A percentile compares a stretch with the other conserved stretches of the same genome.
Evolutionary conservation across 352 stramenopile genomes (phyloP).

Genomic region (Phytophthora fragariae): DNA sequence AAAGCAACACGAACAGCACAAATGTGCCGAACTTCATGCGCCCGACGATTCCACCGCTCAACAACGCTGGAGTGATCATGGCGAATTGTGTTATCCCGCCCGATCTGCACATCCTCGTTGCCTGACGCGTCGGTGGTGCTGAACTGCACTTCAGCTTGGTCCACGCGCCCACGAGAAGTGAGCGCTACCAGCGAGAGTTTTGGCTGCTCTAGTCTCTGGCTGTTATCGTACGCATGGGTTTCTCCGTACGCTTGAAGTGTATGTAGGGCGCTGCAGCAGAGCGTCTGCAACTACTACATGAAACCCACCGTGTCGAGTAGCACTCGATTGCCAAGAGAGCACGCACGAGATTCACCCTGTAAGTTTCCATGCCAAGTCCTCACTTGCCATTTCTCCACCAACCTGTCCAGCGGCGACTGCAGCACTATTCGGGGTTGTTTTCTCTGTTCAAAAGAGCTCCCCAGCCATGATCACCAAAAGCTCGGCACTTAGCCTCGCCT

Average conservation of each 20-base stretch:
- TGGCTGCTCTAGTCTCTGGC: constrained; percentile 24
- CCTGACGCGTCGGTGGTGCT: too few relatives aligned
- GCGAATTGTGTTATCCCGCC: constrained; percentile 66
- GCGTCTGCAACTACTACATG: not conserved
- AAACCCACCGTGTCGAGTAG: not conserved
- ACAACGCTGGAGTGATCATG: constrained; percentile 77
- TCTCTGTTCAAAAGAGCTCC: constrained; percentile 8
- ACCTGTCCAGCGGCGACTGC: not conserved
- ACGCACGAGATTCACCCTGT: not conserved
- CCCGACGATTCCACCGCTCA: constrained; percentile 81
- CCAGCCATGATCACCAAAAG: constrained; percentile 26
- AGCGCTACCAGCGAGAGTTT: constrained; percentile 25
- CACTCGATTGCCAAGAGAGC: not conserved
- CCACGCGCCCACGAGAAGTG: not conserved
- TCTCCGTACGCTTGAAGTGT: not conserved
- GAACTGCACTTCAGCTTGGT: constrained; percentile 10
- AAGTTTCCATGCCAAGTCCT: not conserved
- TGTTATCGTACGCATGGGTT: not conserved
- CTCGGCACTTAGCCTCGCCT: not conserved
- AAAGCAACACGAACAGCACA: constrained; percentile 79
- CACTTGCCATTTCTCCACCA: not conserved
- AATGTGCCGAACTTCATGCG: constrained; percentile 86
- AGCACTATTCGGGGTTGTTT: not conserved
- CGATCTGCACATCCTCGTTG: too few relatives aligned
- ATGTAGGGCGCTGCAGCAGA: too few relatives aligned